These are phyloP conservation scores for Penicillium concentricum DNA, from an alignment of 2,329 filamentous ascomycete species.

Conservation along the genomic window DNA sequence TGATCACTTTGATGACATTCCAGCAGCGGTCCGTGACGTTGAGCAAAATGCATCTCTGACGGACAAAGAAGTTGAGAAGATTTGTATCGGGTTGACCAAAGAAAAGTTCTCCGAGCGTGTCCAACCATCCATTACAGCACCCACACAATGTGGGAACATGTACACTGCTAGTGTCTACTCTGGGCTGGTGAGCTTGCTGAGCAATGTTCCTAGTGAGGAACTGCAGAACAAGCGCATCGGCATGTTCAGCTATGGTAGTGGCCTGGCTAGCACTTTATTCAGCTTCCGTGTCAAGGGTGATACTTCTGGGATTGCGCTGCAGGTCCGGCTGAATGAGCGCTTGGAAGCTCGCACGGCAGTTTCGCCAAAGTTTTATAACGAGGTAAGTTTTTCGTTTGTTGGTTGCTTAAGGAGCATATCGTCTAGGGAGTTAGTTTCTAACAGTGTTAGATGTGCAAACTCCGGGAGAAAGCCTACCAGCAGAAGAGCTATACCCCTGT, in stretches of 20 bases:
- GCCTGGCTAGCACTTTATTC: not conserved
- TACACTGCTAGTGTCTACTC: not conserved
- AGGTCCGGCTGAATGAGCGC: not conserved
- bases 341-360: not conserved
- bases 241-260: not conserved
- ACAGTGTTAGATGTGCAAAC: not conserved
- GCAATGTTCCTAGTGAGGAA: not conserved
- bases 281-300: not conserved
- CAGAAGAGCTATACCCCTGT: not conserved
- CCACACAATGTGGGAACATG: not conserved
- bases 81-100: not conserved
- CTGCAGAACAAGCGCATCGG: not conserved
- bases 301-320: not conserved
- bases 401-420: not conserved
- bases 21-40: not conserved
- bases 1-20: not conserved
- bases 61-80: not conserved
- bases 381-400: not conserved
- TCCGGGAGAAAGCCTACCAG: not conserved
- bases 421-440: not conserved
- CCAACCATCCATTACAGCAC: not conserved
- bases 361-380: not conserved
- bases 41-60: not conserved
- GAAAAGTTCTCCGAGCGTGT: not conserved
- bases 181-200: not conserved